phyloP scores from a whole-genome alignment of 306 rosid species.

The Cucumis sativus region DNA sequence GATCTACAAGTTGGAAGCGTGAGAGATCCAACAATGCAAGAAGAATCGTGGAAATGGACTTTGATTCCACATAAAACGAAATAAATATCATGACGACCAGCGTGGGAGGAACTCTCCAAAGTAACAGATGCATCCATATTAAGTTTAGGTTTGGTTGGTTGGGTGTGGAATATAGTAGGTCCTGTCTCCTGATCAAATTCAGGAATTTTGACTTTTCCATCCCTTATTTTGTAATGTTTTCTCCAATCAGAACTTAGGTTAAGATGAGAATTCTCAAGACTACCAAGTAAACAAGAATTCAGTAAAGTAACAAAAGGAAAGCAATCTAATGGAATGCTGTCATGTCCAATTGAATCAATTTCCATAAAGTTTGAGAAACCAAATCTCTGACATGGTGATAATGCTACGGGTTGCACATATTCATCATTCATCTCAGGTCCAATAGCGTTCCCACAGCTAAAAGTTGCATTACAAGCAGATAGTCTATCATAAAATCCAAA shows the following conservation, averaged over 20 bases:
- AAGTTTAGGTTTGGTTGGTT: constrained; percentile 21
- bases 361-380: constrained; percentile 81
- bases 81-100: constrained; percentile 31
- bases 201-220: constrained; percentile 28
- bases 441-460: constrained; percentile 10
- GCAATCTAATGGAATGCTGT: constrained; percentile 54
- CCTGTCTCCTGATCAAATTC: constrained; percentile 15
- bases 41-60: constrained; percentile 78
- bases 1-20: constrained; percentile 40
- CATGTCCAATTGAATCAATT: constrained; percentile 43
- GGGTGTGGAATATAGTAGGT: constrained; percentile 18
- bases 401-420: constrained; percentile 15
- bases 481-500: constrained; percentile 40
- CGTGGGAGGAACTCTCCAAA: constrained; percentile 21
- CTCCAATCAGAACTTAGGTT: constrained; percentile 61
- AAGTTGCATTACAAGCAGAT: constrained; percentile 24
- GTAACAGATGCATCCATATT: constrained; percentile 15
- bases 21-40: constrained; percentile 60
- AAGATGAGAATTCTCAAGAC: constrained; percentile 43
- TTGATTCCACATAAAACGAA: constrained; percentile 38
- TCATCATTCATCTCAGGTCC: constrained; percentile 17
- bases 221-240: constrained; percentile 40
- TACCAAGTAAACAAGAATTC: constrained; percentile 49
- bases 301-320: constrained; percentile 68
- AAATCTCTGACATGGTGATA: constrained; percentile 44